phyloP scores from a whole-genome alignment of 768 basidiomycete genomes.

The Chalciporus sphaerocephalus region DNA sequence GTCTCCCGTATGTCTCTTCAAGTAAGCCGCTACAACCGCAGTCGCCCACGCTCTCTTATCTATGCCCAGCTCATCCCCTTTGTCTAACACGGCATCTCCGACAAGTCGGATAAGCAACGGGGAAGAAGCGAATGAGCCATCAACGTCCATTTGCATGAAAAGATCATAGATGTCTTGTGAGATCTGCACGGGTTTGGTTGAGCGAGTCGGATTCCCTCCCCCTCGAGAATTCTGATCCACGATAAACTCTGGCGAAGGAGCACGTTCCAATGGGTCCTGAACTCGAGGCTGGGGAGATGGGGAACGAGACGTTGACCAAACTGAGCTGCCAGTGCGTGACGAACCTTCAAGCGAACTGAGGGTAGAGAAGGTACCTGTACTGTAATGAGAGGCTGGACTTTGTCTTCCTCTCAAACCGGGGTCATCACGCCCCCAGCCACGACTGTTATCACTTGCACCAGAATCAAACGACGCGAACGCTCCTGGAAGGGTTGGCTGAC shows the following conservation, averaged over 20 bases:
- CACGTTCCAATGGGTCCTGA: constrained; percentile 26
- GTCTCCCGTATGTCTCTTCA: constrained; percentile 34
- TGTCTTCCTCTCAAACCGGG: constrained; percentile 3
- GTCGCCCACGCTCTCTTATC: constrained; percentile 46
- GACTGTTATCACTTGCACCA: constrained; percentile 1
- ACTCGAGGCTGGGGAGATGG: constrained; percentile 21
- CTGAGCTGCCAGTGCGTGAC: constrained; percentile 33
- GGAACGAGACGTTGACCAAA: constrained; percentile 28
- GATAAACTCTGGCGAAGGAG: constrained; percentile 32
- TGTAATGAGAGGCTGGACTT: constrained; percentile 24
- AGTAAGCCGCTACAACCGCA: constrained; percentile 42
- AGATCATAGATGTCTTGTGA: constrained; percentile 33
- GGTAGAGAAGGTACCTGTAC: constrained; percentile 39
- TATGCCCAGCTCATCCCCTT: constrained; percentile 28
- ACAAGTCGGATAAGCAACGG: constrained; percentile 34
- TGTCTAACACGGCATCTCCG: constrained; percentile 31
- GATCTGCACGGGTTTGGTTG: constrained; percentile 11
- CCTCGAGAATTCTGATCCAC: background rate
- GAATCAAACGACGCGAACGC: constrained; percentile 19
- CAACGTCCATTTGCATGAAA: constrained; percentile 37
- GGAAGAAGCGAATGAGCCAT: constrained; percentile 46
- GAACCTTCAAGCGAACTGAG: constrained; percentile 45
- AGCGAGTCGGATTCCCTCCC: constrained; percentile 7
- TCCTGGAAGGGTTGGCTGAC: constrained; percentile 14
- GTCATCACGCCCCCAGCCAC: background rate